These are phyloP conservation scores for Sambucus nigra DNA, from an alignment of 129 eudicot genomes.

Conservation along the genomic window DNA sequence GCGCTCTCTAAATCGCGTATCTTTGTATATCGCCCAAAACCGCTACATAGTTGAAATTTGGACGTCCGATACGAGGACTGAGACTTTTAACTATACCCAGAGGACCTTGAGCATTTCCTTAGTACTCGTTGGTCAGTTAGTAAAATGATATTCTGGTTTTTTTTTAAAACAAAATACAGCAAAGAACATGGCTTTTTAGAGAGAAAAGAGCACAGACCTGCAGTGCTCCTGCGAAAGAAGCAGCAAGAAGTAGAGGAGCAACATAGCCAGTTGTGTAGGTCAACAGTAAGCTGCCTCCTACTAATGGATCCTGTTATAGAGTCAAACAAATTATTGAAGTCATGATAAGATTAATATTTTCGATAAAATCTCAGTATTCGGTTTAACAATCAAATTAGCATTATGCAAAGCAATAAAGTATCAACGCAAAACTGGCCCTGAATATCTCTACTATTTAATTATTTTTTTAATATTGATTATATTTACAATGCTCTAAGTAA, in stretches of 20 bases:
- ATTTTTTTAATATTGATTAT: too few species aligned
- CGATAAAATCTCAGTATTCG: too few species aligned
- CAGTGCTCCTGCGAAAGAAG: constrained; percentile 97
- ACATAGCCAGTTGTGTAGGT: constrained; percentile 97
- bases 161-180: too few species aligned
- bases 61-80: too few species aligned
- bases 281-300: constrained; percentile 90
- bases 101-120: too few species aligned
- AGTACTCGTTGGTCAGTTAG: too few species aligned
- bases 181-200: neutral
- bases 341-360: too few species aligned
- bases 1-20: too few species aligned
- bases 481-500: neutral
- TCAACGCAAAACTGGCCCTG: neutral
- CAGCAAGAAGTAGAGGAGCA: constrained; percentile 97
- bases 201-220: constrained; percentile 38
- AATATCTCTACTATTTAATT: neutral
- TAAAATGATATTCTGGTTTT: too few species aligned
- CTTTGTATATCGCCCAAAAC: too few species aligned
- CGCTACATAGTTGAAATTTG: too few species aligned
- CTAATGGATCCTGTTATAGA: constrained; percentile 69
- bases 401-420: neutral
- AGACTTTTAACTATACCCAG: too few species aligned
- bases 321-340: neutral
- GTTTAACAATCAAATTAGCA: neutral